Conservation (phyloP, 768 basidiomycete species). For the Tubosaeta brunneosetosa region DNA sequence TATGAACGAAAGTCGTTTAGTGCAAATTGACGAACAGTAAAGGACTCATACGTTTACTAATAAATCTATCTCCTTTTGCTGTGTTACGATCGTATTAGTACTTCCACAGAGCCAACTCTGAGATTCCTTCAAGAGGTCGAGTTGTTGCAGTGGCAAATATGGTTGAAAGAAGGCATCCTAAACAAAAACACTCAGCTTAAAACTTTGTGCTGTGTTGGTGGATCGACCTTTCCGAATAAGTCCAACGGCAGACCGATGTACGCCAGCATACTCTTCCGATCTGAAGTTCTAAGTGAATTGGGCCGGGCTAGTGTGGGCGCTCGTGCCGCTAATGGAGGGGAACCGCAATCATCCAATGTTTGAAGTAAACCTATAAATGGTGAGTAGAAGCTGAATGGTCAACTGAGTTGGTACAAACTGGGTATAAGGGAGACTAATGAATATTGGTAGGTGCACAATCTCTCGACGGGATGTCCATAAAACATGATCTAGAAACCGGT, state of each 20-base stretch:
- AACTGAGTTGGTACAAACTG: constrained; percentile 38
- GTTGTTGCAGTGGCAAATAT: constrained; percentile 91
- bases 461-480: constrained; percentile 93
- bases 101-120: constrained; percentile 89
- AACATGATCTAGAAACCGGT: constrained; percentile 75
- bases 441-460: constrained; percentile 95
- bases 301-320: constrained; percentile 65
- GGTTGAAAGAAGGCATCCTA: constrained; percentile 97
- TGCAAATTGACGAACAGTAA: not conserved
- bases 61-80: constrained; percentile 87
- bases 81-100: constrained; percentile 92
- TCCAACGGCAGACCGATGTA: constrained; percentile 93
- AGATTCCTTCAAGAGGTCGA: constrained; percentile 79
- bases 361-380: constrained; percentile 67
- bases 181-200: constrained; percentile 1
- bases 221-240: constrained; percentile 78
- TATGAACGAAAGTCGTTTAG: constrained; percentile 27
- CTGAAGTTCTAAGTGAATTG: constrained; percentile 80
- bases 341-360: constrained; percentile 86
- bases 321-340: constrained; percentile 65
- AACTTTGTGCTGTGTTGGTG: not conserved
- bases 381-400: constrained; percentile 4
- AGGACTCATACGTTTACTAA: constrained; percentile 65
- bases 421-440: constrained; percentile 92
- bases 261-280: constrained; percentile 84